phyloP scores from a whole-genome alignment of 106 monocot genomes.

The Alisma plantagoaquatica region DNA sequence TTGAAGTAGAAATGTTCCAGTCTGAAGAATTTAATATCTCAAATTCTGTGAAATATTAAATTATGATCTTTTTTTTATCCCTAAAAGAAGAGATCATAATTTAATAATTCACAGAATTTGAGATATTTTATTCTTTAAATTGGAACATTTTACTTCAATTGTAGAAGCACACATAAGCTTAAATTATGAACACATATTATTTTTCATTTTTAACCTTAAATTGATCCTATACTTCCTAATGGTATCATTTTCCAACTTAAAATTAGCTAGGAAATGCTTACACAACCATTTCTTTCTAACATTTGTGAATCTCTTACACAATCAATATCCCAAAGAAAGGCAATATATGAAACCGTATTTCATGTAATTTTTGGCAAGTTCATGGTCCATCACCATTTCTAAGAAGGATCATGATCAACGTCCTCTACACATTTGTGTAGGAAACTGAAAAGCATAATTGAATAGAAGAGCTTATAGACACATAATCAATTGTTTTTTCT shows the following conservation, averaged over 20 bases:
- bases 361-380: background rate
- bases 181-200: no score
- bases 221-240: no score
- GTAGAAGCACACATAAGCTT: no score
- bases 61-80: no score
- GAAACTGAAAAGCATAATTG: background rate
- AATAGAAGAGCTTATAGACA: background rate
- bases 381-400: background rate
- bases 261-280: background rate
- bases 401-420: background rate
- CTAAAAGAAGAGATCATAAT: no score
- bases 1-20: no score
- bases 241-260: background rate
- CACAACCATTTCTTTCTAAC: background rate
- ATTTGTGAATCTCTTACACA: background rate
- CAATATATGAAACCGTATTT: background rate
- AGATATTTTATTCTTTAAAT: no score
- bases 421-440: background rate
- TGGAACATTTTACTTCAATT: no score
- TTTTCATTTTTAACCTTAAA: no score
- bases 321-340: background rate
- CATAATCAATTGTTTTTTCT: background rate
- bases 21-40: no score
- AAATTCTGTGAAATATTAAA: no score
- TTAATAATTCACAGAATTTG: no score